Percentiles rank a stretch among this genome's conserved stretches.
phyloP scores from a whole-genome alignment of 2,329 filamentous ascomycete genomes.

The Alternaria conjuncta region DNA sequence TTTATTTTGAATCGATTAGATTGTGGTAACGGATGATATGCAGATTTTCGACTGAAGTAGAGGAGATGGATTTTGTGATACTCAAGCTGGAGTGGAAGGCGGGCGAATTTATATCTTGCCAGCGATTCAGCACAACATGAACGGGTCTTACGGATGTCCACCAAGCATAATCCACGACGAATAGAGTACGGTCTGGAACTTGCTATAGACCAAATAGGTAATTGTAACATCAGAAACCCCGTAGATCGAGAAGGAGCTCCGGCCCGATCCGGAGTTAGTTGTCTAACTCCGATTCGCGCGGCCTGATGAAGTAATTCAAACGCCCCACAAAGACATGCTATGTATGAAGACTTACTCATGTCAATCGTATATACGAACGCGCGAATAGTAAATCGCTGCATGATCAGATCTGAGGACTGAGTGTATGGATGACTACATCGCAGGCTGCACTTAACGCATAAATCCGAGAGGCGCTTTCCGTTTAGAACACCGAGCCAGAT shows the following conservation, averaged over 20 bases:
- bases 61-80: neutral
- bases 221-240: neutral
- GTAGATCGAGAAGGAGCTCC: neutral
- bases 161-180: neutral
- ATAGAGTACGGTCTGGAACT: neutral
- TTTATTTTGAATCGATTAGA: neutral
- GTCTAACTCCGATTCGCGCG: neutral
- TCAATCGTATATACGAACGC: neutral
- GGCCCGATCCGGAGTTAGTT: neutral
- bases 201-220: neutral
- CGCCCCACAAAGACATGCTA: neutral
- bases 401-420: neutral
- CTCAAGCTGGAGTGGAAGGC: neutral
- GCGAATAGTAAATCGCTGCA: neutral
- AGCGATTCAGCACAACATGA: neutral
- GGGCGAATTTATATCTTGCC: neutral
- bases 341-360: neutral
- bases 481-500: neutral
- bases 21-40: neutral
- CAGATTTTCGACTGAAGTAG: neutral
- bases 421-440: neutral
- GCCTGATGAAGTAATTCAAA: neutral
- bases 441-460: neutral
- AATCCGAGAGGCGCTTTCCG: neutral
- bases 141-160: neutral